These are phyloP conservation scores for Cryphonectria japonica DNA, from an alignment of 2,329 filamentous ascomycete species.

Conservation along the genomic window DNA sequence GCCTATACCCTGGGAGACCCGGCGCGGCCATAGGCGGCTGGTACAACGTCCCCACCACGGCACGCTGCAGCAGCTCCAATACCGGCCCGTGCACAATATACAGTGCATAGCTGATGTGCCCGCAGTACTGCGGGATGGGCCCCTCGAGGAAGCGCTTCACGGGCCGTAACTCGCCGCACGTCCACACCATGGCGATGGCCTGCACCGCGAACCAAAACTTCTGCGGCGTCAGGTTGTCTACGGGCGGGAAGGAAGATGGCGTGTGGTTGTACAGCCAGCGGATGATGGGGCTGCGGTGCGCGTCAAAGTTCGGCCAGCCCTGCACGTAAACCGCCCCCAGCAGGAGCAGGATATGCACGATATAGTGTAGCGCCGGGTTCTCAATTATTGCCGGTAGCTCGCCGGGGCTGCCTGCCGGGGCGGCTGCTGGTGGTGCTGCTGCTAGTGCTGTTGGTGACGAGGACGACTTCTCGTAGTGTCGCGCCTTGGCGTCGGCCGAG, in stretches of 20 bases:
- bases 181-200: slow-evolving; percentile 43
- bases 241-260: slow-evolving; percentile 39
- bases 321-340: slow-evolving; percentile 41
- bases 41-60: slow-evolving; percentile 36
- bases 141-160: slow-evolving; percentile 49
- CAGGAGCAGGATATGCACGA: slow-evolving; percentile 36
- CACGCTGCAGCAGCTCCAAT: slow-evolving; percentile 43
- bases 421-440: slow-evolving; percentile 14
- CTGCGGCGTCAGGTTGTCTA: slow-evolving; percentile 39
- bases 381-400: slow-evolving; percentile 21
- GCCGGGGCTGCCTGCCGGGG: slow-evolving; percentile 13
- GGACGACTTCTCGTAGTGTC: slow-evolving; percentile 26
- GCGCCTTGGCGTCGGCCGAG: slow-evolving; percentile 32
- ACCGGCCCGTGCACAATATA: slow-evolving; percentile 62
- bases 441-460: background rate
- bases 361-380: slow-evolving; percentile 27
- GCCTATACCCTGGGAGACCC: slow-evolving; percentile 31
- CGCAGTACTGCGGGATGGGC: slow-evolving; percentile 57
- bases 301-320: slow-evolving; percentile 46
- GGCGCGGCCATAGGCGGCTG: slow-evolving; percentile 33
- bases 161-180: slow-evolving; percentile 41
- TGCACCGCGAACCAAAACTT: slow-evolving; percentile 45
- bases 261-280: slow-evolving; percentile 38
- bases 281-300: slow-evolving; percentile 41
- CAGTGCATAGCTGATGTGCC: slow-evolving; percentile 59